A percentile compares a stretch with the other conserved stretches of the same genome.
phyloP scores from a whole-genome alignment of 768 basidiomycete genomes.

The Leccinum rimulosum region DNA sequence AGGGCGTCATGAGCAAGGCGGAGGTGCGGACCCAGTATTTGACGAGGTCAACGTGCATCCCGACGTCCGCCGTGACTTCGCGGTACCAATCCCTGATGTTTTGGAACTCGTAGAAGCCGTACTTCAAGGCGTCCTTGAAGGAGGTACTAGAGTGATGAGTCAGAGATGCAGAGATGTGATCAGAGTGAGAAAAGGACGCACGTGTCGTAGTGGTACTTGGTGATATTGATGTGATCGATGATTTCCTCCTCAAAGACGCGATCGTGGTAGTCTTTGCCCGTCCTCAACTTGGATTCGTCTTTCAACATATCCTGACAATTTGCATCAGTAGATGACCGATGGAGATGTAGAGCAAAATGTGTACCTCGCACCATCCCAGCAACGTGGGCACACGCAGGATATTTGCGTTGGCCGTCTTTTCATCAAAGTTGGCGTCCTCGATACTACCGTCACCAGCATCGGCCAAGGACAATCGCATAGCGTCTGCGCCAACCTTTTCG shows the following conservation, averaged over 20 bases:
- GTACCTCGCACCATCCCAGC: slow-evolving; percentile 89
- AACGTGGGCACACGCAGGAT: slow-evolving; percentile 92
- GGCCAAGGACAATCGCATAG: slow-evolving; percentile 86
- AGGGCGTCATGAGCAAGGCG: slow-evolving; percentile 77
- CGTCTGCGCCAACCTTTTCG: slow-evolving; percentile 95
- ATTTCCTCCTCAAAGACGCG: slow-evolving; percentile 89
- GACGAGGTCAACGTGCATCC: slow-evolving; percentile 91
- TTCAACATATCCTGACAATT: slow-evolving; percentile 72
- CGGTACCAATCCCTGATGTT: slow-evolving; percentile 94
- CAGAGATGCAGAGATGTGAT: not conserved
- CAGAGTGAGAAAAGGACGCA: slow-evolving; percentile 40
- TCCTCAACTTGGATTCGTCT: slow-evolving; percentile 67
- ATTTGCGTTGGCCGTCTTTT: slow-evolving; percentile 95
- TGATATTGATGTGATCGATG: slow-evolving; percentile 78
- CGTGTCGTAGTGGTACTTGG: slow-evolving; percentile 79
- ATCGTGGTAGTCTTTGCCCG: slow-evolving; percentile 83
- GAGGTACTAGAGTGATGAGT: slow-evolving; percentile 57
- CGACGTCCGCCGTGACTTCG: slow-evolving; percentile 81
- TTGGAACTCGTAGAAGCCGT: slow-evolving; percentile 94
- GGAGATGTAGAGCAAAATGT: slow-evolving; percentile 16
- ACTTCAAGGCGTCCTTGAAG: slow-evolving; percentile 95
- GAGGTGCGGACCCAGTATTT: slow-evolving; percentile 80
- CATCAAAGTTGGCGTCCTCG: slow-evolving; percentile 99
- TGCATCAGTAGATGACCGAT: not conserved
- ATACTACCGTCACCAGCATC: slow-evolving; percentile 96